phyloP scores from a whole-genome alignment of 2,329 filamentous ascomycete species.

The Cercospora nicotianae region DNA sequence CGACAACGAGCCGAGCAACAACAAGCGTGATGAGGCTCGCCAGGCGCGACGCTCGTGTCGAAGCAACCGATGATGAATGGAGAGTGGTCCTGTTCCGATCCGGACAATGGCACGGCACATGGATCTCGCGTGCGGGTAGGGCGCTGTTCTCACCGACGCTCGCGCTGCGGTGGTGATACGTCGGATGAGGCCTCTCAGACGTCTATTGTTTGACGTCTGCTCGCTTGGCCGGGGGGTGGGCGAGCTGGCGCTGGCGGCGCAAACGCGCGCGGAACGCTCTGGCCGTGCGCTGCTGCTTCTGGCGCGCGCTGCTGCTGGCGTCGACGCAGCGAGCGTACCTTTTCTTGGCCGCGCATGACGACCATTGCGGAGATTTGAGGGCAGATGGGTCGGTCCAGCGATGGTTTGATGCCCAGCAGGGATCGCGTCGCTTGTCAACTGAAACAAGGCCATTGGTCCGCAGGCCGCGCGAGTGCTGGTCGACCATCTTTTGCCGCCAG shows the following conservation, averaged over 20 bases:
- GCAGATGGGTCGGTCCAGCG: slow-evolving; percentile 17
- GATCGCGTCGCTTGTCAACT: slow-evolving; percentile 21
- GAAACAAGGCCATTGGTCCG: slow-evolving; percentile 9
- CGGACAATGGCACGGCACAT: slow-evolving; percentile 22
- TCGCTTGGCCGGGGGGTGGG: slow-evolving; percentile 19
- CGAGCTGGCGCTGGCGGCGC: not conserved
- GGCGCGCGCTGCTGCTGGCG: not conserved
- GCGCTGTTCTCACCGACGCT: slow-evolving; percentile 13
- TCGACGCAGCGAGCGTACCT: not conserved
- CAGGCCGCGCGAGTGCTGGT: not conserved
- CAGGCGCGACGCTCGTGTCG: not conserved
- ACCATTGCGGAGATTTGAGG: slow-evolving; percentile 26
- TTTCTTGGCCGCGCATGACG: not conserved
- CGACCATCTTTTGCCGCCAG: not conserved
- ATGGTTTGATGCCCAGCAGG: slow-evolving; percentile 27
- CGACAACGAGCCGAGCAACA: not conserved
- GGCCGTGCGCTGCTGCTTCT: slow-evolving; percentile 6
- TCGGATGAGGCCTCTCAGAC: slow-evolving; percentile 23
- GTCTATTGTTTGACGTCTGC: slow-evolving; percentile 28
- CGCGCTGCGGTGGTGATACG: slow-evolving; percentile 23
- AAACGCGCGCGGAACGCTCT: not conserved
- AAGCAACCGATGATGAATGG: not conserved
- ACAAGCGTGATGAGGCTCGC: not conserved
- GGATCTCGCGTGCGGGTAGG: slow-evolving; percentile 22
- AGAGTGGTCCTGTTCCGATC: not conserved